phyloP scores from a whole-genome alignment of 1,284 basidiomycete genomes.

The Irpex rosettiformis region DNA sequence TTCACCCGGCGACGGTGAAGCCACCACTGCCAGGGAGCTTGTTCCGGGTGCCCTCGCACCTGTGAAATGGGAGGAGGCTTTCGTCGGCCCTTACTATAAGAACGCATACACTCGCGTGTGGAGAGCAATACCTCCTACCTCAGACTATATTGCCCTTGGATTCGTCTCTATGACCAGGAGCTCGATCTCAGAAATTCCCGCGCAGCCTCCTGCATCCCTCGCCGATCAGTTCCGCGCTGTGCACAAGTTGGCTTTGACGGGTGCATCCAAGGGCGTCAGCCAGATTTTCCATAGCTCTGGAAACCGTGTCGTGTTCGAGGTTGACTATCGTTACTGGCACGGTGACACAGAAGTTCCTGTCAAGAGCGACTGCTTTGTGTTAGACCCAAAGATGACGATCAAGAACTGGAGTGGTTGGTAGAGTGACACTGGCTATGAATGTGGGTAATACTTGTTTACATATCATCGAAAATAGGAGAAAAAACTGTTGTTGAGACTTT shows the following conservation, averaged over 20 bases:
- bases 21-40: background rate
- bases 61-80: background rate
- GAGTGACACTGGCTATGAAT: background rate
- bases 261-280: background rate
- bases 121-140: background rate
- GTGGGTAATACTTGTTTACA: background rate
- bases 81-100: background rate
- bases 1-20: background rate
- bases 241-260: background rate
- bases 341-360: background rate
- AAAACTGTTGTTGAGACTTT: background rate
- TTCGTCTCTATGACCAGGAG: background rate
- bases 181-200: background rate
- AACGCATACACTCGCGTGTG: background rate
- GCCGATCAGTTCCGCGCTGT: conserved; percentile 1
- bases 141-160: conserved; percentile 2
- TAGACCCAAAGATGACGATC: conserved; percentile 1
- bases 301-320: background rate
- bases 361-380: conserved; percentile 1
- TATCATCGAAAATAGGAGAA: background rate
- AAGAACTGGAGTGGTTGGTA: background rate
- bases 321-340: background rate
- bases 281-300: background rate
- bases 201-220: background rate
- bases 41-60: background rate